phyloP scores from a whole-genome alignment of 2,329 filamentous ascomycete genomes.

The Trichoderma brevicompactum region DNA sequence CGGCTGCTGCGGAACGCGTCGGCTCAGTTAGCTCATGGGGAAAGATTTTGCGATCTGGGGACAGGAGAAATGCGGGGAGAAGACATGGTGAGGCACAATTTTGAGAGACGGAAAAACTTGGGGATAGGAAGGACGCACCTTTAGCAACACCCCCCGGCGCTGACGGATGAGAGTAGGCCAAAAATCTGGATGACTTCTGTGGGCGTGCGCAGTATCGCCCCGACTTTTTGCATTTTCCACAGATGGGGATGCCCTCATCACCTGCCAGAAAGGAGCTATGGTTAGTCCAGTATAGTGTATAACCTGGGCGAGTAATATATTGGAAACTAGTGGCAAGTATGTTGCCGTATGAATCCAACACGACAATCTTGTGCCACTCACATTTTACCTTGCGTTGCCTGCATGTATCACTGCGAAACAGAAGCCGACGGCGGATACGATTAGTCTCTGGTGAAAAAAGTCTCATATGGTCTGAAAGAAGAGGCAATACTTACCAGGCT shows the following conservation, averaged over 20 bases:
- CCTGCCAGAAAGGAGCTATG: slow-evolving; percentile 34
- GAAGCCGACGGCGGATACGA: background rate
- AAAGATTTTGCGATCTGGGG: background rate
- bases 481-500: slow-evolving; percentile 17
- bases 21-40: background rate
- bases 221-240: slow-evolving; percentile 40
- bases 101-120: background rate
- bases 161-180: slow-evolving; percentile 5
- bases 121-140: background rate
- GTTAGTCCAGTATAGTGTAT: background rate
- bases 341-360: too few relatives aligned
- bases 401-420: slow-evolving; percentile 42
- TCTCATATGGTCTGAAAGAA: background rate
- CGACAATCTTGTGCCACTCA: slow-evolving; percentile 22
- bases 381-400: slow-evolving; percentile 46
- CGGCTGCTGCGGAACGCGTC: background rate
- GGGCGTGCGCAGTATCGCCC: slow-evolving; percentile 44
- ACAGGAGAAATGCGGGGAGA: background rate
- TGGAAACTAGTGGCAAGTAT: background rate
- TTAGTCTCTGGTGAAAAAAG: background rate
- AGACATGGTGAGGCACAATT: background rate
- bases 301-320: slow-evolving; percentile 1
- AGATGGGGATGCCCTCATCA: slow-evolving; percentile 41
- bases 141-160: background rate
- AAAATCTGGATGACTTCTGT: slow-evolving; percentile 31